Percentiles rank a stretch among this genome's conserved stretches.
Conservation (phyloP, 495 filamentous ascomycete genomes). For the Rhypophila decipiens region DNA sequence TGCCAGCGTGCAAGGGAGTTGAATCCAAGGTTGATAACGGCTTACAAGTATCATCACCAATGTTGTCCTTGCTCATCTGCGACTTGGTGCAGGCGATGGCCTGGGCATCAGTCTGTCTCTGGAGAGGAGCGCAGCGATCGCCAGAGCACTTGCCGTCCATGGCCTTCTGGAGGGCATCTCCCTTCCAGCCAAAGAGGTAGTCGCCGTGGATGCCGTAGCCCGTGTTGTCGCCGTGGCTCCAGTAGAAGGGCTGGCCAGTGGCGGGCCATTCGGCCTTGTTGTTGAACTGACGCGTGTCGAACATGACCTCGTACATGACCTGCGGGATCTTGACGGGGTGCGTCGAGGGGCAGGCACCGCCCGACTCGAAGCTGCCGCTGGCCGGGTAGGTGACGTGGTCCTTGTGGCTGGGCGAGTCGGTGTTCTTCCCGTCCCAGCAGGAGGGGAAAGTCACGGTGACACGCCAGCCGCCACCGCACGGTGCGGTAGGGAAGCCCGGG, state of each 20-base stretch:
- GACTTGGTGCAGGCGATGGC: slow-evolving; percentile 13
- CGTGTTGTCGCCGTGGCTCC: slow-evolving; percentile 37
- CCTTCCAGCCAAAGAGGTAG: slow-evolving; percentile 47
- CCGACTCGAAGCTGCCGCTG: slow-evolving; percentile 33
- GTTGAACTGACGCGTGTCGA: slow-evolving; percentile 43
- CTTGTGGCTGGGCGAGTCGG: slow-evolving; percentile 47
- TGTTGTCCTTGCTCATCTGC: slow-evolving; percentile 8
- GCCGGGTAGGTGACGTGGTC: slow-evolving; percentile 41
- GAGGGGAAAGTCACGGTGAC: slow-evolving; percentile 34
- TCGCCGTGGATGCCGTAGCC: slow-evolving; percentile 42
- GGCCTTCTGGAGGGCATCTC: slow-evolving; percentile 37
- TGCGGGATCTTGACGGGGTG: slow-evolving; percentile 44
- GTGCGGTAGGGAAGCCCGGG: slow-evolving; percentile 30
- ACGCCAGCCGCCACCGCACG: slow-evolving; percentile 42
- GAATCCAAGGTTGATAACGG: too few relatives aligned
- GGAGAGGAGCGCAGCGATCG: slow-evolving; percentile 2
- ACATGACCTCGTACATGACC: slow-evolving; percentile 48
- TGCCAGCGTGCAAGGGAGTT: too few relatives aligned
- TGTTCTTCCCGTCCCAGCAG: slow-evolving; percentile 50
- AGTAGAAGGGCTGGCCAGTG: slow-evolving; percentile 44
- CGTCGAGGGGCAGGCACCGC: slow-evolving; percentile 39
- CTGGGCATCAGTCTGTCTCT: slow-evolving; percentile 8
- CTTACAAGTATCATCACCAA: slow-evolving; percentile 7
- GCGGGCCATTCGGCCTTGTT: slow-evolving; percentile 36
- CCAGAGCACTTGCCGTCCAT: slow-evolving; percentile 35